Conservation (phyloP, 345 rosid species). For the Murraya koenigii region DNA sequence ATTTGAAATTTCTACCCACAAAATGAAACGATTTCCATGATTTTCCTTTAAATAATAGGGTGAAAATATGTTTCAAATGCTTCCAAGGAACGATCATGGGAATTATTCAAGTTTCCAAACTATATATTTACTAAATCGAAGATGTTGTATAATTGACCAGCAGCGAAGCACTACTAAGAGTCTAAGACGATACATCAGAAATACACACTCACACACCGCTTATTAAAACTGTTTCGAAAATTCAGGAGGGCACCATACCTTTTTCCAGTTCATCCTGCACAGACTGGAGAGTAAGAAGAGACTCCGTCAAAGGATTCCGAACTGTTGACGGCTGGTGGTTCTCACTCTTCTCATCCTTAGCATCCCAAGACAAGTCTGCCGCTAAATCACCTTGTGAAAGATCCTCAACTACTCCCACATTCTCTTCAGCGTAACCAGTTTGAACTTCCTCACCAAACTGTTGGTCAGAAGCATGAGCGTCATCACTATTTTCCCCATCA, state of each 20-base stretch:
- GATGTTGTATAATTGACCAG: background rate
- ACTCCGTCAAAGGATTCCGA: conserved; percentile 55
- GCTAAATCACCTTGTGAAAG: conserved; percentile 42
- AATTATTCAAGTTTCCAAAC: background rate
- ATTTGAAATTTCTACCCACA: background rate
- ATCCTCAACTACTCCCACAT: conserved; percentile 37
- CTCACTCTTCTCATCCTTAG: conserved; percentile 40
- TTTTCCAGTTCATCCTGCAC: conserved; percentile 66
- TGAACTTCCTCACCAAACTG: conserved; percentile 41
- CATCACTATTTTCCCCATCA: conserved; percentile 56
- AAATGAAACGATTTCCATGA: background rate
- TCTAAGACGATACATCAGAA: background rate
- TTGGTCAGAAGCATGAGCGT: conserved; percentile 36
- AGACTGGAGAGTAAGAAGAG: conserved; percentile 46
- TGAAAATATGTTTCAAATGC: background rate
- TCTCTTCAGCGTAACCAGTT: conserved; percentile 37
- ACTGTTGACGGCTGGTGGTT: conserved; percentile 34
- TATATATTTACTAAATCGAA: background rate
- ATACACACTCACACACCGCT: background rate
- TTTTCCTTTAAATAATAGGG: background rate
- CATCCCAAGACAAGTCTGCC: conserved; percentile 43
- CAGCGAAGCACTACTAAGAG: background rate
- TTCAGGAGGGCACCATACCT: conserved; percentile 33
- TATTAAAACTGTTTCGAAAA: background rate
- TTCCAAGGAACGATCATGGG: background rate